Percentiles rank a stretch among this genome's conserved stretches.
phyloP scores from a whole-genome alignment of 768 basidiomycete species.

The Tubosaeta sp. region DNA sequence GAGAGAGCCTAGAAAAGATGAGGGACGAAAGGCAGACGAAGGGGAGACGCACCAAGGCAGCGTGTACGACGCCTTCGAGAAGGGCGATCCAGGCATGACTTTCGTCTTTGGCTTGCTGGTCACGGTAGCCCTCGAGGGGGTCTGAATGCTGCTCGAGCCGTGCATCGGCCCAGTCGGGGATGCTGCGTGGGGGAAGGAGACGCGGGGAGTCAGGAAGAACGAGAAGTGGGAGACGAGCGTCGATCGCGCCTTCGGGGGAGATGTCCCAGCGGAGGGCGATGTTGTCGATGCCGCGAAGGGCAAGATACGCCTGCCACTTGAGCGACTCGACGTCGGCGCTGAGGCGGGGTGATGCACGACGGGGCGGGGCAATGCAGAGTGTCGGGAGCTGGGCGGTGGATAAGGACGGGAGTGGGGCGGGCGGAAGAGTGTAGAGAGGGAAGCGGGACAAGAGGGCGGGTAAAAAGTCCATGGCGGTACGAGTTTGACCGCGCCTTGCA shows the following conservation, averaged over 20 bases:
- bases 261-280: conserved; percentile 67
- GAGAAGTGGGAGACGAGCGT: conserved; percentile 65
- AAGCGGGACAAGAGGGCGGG: conserved; percentile 51
- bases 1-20: conserved; percentile 40
- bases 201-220: conserved; percentile 50
- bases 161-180: conserved; percentile 71
- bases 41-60: conserved; percentile 55
- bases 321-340: conserved; percentile 82
- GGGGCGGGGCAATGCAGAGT: conserved; percentile 64
- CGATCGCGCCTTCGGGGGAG: conserved; percentile 62
- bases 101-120: conserved; percentile 59
- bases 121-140: conserved; percentile 63
- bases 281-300: conserved; percentile 48
- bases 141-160: conserved; percentile 39
- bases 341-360: conserved; percentile 34
- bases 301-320: conserved; percentile 83
- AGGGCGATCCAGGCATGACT: conserved; percentile 80
- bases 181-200: conserved; percentile 60
- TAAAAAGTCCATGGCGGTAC: conserved; percentile 10
- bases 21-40: background rate
- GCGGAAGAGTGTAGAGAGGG: conserved; percentile 52
- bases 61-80: conserved; percentile 73
- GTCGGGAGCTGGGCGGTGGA: conserved; percentile 36
- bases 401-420: conserved; percentile 30
- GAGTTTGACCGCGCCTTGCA: background rate